phyloP scores from a whole-genome alignment of 306 rosid genomes.

The Mimosa pudica region DNA sequence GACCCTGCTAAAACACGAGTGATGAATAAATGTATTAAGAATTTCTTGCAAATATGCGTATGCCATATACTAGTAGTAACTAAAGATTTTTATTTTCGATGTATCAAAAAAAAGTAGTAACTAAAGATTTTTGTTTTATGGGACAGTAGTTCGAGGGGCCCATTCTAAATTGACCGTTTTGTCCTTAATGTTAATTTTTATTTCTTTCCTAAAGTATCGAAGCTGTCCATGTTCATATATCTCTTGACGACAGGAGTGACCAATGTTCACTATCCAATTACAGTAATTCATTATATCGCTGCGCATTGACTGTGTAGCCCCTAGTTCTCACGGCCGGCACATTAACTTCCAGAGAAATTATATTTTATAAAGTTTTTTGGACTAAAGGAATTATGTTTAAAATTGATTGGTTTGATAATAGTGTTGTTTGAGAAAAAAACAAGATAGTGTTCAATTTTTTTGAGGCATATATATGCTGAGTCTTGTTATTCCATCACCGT shows the following conservation, averaged over 20 bases:
- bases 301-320: neutral
- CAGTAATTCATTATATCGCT: neutral
- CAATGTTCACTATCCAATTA: neutral
- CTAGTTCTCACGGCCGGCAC: neutral
- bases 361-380: no score
- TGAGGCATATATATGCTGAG: no score
- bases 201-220: neutral
- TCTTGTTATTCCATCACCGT: no score
- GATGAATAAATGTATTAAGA: neutral
- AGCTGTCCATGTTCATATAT: neutral
- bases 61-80: neutral
- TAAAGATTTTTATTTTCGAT: neutral
- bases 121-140: neutral
- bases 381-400: neutral
- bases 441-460: no score
- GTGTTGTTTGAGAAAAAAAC: no score
- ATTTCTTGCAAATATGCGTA: neutral
- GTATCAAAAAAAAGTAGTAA: no score
- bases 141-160: neutral
- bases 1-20: no score
- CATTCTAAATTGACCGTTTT: neutral
- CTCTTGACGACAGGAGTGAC: neutral
- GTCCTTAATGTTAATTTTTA: neutral
- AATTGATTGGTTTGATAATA: neutral
- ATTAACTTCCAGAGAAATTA: neutral